A percentile compares a stretch with the other conserved stretches of the same genome.
phyloP scores from a whole-genome alignment of 192 early-diverging fungal genomes.

The Mortierella hygrophila region DNA sequence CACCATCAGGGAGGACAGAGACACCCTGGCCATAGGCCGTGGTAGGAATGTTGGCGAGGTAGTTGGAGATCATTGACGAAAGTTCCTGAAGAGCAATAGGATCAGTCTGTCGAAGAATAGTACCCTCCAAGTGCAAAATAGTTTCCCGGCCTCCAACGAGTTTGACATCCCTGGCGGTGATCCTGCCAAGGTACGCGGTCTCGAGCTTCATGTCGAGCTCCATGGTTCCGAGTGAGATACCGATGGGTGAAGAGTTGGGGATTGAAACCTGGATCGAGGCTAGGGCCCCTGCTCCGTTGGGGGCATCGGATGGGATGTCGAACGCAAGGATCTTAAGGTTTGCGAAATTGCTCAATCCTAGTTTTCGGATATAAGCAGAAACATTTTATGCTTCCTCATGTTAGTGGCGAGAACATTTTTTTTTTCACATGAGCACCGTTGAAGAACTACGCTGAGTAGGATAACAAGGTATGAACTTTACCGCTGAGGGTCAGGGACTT shows the following conservation, averaged over 20 bases:
- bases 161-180: slow-evolving; percentile 26
- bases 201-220: slow-evolving; percentile 34
- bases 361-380: neutral
- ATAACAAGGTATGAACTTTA: neutral
- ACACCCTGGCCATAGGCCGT: slow-evolving; percentile 37
- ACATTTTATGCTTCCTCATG: neutral
- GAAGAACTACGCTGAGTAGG: neutral
- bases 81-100: slow-evolving; percentile 26
- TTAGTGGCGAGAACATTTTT: neutral
- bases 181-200: slow-evolving; percentile 36
- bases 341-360: slow-evolving; percentile 43
- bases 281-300: slow-evolving; percentile 31
- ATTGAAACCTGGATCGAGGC: slow-evolving; percentile 50
- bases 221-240: slow-evolving; percentile 61
- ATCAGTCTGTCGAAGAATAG: slow-evolving; percentile 24
- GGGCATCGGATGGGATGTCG: slow-evolving; percentile 45
- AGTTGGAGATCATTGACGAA: slow-evolving; percentile 39
- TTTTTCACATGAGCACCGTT: neutral
- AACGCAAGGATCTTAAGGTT: slow-evolving; percentile 43
- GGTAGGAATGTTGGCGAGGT: slow-evolving; percentile 34
- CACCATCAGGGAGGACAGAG: slow-evolving; percentile 40
- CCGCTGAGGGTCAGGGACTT: slow-evolving; percentile 27
- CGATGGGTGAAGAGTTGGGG: slow-evolving; percentile 62
- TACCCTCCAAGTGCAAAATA: slow-evolving; percentile 24
- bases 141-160: slow-evolving; percentile 22